These are phyloP conservation scores for Ustilago sp. DNA, from an alignment of 1,284 basidiomycete species.

Conservation along the genomic window DNA sequence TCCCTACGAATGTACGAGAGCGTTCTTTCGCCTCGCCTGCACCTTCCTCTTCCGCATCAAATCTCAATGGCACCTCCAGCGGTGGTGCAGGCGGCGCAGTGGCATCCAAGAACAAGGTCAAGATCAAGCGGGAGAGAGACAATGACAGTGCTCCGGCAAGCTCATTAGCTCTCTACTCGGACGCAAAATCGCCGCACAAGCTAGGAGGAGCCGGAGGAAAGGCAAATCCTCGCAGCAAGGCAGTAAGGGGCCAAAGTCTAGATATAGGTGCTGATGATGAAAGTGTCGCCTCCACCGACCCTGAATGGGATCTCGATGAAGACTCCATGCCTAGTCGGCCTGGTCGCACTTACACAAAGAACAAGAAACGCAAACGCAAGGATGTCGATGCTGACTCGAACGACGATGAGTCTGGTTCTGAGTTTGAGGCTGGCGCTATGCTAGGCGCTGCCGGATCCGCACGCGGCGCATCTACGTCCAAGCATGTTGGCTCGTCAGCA, in stretches of 20 bases:
- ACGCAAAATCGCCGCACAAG: constrained; percentile 27
- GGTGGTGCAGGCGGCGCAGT: constrained; percentile 11
- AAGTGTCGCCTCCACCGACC: constrained; percentile 48
- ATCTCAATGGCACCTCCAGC: constrained; percentile 22
- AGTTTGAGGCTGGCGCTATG: constrained; percentile 46
- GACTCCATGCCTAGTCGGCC: constrained; percentile 57
- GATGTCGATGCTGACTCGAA: constrained; percentile 42
- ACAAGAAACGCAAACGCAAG: constrained; percentile 53
- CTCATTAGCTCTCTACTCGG: constrained; percentile 33
- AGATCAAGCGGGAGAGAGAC: constrained; percentile 50
- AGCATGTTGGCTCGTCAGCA: constrained; percentile 23
- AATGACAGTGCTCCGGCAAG: constrained; percentile 36
- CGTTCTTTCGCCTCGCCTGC: constrained; percentile 43
- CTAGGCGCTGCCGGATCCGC: constrained; percentile 27
- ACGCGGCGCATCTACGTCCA: constrained; percentile 23
- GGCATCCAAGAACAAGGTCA: constrained; percentile 39
- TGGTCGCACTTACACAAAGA: constrained; percentile 50
- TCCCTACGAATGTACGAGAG: constrained; percentile 26
- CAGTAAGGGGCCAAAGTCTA: constrained; percentile 29
- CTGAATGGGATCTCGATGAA: constrained; percentile 58
- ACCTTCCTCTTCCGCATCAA: constrained; percentile 19
- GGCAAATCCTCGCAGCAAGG: constrained; percentile 40
- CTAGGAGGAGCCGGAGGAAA: constrained; percentile 23
- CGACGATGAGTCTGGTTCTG: constrained; percentile 50
- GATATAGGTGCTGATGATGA: constrained; percentile 45